Evolutionary conservation across 148 eudicot species (phyloP).

Genomic region (Selenicereus undatus): DNA sequence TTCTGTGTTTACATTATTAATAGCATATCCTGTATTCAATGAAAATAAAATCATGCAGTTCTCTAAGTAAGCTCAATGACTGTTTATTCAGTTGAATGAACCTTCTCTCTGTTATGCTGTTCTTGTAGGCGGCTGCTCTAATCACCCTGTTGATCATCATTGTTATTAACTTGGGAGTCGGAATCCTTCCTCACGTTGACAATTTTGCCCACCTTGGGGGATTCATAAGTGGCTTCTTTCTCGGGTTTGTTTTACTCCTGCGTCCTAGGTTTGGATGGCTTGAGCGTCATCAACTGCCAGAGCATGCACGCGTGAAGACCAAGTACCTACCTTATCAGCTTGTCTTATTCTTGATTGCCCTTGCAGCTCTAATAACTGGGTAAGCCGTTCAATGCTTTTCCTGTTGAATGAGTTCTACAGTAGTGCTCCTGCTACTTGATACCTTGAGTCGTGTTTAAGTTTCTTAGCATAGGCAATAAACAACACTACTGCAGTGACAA

Average conservation of each 20-base stretch:
- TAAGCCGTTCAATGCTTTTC: slow-evolving; percentile 40
- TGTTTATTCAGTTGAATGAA: not conserved
- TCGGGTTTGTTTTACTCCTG: slow-evolving; percentile 63
- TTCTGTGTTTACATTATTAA: not conserved
- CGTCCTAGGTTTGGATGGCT: slow-evolving; percentile 83
- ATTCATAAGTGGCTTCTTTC: slow-evolving; percentile 66
- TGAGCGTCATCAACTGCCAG: slow-evolving; percentile 61
- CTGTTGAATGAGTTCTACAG: no score
- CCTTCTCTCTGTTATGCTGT: not conserved
- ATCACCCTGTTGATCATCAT: slow-evolving; percentile 68
- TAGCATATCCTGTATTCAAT: not conserved
- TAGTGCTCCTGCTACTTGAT: no score
- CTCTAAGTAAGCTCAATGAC: no score
- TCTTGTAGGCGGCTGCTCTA: slow-evolving; percentile 66
- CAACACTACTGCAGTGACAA: no score
- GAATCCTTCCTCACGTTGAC: slow-evolving; percentile 87
- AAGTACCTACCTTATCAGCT: slow-evolving; percentile 56
- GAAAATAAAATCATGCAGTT: not conserved
- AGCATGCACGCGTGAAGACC: slow-evolving; percentile 50
- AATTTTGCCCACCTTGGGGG: slow-evolving; percentile 94
- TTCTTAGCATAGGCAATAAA: no score
- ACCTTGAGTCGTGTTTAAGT: no score
- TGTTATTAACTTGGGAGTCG: slow-evolving; percentile 68
- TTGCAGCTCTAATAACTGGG: slow-evolving; percentile 54
- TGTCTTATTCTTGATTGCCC: slow-evolving; percentile 42